Evolutionary conservation across 495 filamentous ascomycete species (phyloP).

Genomic region (Peziza echinospora): DNA sequence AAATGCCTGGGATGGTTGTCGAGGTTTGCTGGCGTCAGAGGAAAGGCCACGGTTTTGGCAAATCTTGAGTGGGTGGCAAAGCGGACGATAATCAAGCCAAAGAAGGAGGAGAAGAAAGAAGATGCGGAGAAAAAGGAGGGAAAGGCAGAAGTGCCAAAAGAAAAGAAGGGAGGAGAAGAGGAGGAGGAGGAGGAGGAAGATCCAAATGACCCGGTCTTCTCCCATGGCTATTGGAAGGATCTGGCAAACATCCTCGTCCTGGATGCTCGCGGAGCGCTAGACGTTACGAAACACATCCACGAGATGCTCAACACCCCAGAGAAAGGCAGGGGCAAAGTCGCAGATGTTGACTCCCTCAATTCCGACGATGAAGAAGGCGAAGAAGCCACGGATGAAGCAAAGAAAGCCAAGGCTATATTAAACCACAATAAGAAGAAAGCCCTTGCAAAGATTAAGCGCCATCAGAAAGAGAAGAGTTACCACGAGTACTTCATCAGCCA

Average conservation of each 20-base stretch:
- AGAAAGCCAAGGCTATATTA: constrained; percentile 7
- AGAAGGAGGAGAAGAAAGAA: constrained; percentile 8
- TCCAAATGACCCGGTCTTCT: constrained; percentile 22
- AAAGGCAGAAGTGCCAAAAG: constrained; percentile 8
- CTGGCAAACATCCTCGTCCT: constrained; percentile 28
- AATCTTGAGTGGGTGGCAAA: constrained; percentile 28
- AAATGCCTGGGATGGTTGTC: constrained; percentile 27
- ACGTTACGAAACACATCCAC: constrained; percentile 13
- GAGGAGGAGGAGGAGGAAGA: constrained; percentile 18
- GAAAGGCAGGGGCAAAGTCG: background rate
- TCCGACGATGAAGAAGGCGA: constrained; percentile 5
- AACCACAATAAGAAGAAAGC: constrained; percentile 16
- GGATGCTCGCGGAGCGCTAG: constrained; percentile 21
- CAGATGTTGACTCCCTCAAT: background rate
- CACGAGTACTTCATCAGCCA: constrained; percentile 19
- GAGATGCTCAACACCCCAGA: constrained; percentile 18
- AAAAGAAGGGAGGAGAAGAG: constrained; percentile 10
- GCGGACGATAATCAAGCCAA: constrained; percentile 26
- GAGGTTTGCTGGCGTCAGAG: constrained; percentile 22
- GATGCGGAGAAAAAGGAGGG: constrained; percentile 5
- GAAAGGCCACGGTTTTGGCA: constrained; percentile 16
- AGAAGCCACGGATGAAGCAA: constrained; percentile 3
- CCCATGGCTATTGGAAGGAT: constrained; percentile 32
- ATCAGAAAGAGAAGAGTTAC: constrained; percentile 16
- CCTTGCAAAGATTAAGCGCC: constrained; percentile 13